Evolutionary conservation across 1,284 basidiomycete species (phyloP).

Genomic region (Serendipita sp.): DNA sequence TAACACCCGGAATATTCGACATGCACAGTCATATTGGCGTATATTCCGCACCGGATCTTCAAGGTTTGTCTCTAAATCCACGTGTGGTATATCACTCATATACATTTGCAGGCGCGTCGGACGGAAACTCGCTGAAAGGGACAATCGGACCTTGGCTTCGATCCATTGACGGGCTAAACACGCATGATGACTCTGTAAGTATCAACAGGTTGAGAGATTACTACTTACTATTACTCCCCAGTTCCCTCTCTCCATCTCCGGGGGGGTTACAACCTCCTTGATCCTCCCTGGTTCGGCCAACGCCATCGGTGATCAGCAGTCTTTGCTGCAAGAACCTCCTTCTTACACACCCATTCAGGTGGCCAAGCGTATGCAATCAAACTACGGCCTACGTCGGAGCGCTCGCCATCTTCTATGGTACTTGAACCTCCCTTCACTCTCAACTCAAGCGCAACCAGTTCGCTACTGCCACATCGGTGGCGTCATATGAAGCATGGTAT

Average conservation of each 20-base stretch:
- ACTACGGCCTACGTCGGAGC: constrained; percentile 40
- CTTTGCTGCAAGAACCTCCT: background rate
- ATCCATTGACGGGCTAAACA: constrained; percentile 46
- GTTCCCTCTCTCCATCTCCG: constrained; percentile 41
- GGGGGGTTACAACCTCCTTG: constrained; percentile 58
- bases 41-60: constrained; percentile 40
- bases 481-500: constrained; percentile 39
- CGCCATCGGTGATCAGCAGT: constrained; percentile 37
- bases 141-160: constrained; percentile 49
- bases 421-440: constrained; percentile 42
- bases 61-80: constrained; percentile 27
- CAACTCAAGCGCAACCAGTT: constrained; percentile 26
- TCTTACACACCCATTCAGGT: constrained; percentile 23
- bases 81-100: constrained; percentile 19
- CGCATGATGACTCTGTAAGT: constrained; percentile 37
- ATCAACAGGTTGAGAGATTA: background rate
- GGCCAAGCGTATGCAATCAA: constrained; percentile 61
- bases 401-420: constrained; percentile 45
- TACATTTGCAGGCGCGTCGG: constrained; percentile 28
- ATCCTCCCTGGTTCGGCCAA: constrained; percentile 47
- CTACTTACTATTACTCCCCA: constrained; percentile 7
- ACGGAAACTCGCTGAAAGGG: constrained; percentile 41
- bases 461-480: constrained; percentile 30
- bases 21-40: constrained; percentile 72
- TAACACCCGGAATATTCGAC: constrained; percentile 43